Conservation (phyloP, 352 stramenopile genomes). For the Pythium sp. region DNA sequence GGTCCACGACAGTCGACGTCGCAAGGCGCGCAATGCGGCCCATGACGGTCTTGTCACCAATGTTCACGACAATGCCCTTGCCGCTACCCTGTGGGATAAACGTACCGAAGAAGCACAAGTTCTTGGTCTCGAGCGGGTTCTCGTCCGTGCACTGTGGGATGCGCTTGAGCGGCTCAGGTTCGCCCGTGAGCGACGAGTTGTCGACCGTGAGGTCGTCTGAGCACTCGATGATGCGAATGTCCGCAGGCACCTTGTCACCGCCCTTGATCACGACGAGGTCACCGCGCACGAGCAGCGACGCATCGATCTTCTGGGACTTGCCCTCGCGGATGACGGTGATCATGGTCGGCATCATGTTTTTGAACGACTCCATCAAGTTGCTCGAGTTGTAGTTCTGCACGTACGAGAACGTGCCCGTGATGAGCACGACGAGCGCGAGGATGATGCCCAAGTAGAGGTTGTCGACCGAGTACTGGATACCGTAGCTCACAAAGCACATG, state of each 20-base stretch:
- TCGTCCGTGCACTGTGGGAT: slow-evolving; percentile 71
- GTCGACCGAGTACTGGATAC: slow-evolving; percentile 40
- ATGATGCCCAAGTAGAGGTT: slow-evolving; percentile 54
- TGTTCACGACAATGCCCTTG: slow-evolving; percentile 65
- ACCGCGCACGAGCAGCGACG: slow-evolving; percentile 73
- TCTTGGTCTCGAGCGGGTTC: slow-evolving; percentile 81
- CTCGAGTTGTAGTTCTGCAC: slow-evolving; percentile 73
- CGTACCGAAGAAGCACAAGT: slow-evolving; percentile 78
- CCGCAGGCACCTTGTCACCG: slow-evolving; percentile 93
- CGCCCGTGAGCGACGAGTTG: slow-evolving; percentile 84
- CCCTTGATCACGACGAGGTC: slow-evolving; percentile 88
- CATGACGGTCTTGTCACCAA: slow-evolving; percentile 83
- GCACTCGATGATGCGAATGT: slow-evolving; percentile 93
- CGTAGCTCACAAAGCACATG: slow-evolving; percentile 56
- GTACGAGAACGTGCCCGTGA: slow-evolving; percentile 61
- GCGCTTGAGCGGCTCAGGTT: slow-evolving; percentile 86
- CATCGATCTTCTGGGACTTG: slow-evolving; percentile 77
- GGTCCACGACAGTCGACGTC: slow-evolving; percentile 42
- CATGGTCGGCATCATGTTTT: slow-evolving; percentile 84
- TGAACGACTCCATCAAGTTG: slow-evolving; percentile 86
- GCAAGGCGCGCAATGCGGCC: slow-evolving; percentile 69
- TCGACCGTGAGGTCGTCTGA: slow-evolving; percentile 92
- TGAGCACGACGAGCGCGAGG: slow-evolving; percentile 41
- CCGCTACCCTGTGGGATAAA: slow-evolving; percentile 72
- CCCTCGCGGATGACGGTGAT: slow-evolving; percentile 74